These are phyloP conservation scores for Aspergillus sclerotialis DNA, from an alignment of 2,329 filamentous ascomycete genomes.

Conservation along the genomic window DNA sequence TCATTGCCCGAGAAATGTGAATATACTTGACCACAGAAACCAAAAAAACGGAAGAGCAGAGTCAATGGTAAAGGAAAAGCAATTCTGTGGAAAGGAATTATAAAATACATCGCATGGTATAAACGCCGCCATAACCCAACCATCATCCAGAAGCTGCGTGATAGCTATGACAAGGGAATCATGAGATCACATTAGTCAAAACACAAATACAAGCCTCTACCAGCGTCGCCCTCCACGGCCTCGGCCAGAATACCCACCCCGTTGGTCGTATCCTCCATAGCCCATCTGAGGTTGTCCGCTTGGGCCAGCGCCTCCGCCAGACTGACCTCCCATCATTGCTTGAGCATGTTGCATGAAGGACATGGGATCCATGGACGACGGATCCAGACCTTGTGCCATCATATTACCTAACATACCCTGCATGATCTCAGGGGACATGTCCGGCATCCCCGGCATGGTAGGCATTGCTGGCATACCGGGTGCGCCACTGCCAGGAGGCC, in stretches of 20 bases:
- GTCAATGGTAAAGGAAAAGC: too few species aligned
- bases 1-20: too few species aligned
- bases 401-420: conserved; percentile 52
- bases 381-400: conserved; percentile 48
- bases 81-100: too few species aligned
- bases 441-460: conserved; percentile 39
- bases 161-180: conserved; percentile 8
- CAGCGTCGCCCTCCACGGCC: conserved; percentile 33
- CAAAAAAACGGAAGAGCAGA: too few species aligned
- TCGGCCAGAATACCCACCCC: conserved; percentile 23
- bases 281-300: conserved; percentile 25
- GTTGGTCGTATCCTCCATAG: not conserved
- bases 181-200: conserved; percentile 8
- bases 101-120: too few species aligned
- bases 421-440: conserved; percentile 51
- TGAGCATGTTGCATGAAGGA: conserved; percentile 49
- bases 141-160: too few species aligned
- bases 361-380: conserved; percentile 47
- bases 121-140: too few species aligned
- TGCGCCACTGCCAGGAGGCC: conserved; percentile 20
- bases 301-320: conserved; percentile 28
- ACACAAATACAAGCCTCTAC: conserved; percentile 15
- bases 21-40: too few species aligned
- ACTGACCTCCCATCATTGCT: conserved; percentile 41
- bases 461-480: conserved; percentile 25